phyloP scores from a whole-genome alignment of 1,139 yeast species.

The Spathaspora sp. region DNA sequence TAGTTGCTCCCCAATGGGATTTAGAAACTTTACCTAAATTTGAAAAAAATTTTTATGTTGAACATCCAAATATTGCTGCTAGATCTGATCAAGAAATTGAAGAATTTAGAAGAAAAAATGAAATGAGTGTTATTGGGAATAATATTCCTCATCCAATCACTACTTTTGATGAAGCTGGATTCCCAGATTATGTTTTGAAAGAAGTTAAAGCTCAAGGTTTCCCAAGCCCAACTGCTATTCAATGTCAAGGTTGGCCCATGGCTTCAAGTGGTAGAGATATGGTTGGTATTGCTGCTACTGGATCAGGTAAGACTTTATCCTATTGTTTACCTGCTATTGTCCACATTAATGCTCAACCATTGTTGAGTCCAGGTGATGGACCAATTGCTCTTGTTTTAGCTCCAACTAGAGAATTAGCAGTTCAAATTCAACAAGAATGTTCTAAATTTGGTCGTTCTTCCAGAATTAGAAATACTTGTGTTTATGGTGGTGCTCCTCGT shows the following conservation, averaged over 20 bases:
- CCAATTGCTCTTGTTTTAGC: slow-evolving; percentile 95
- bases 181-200: slow-evolving; percentile 87
- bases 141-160: slow-evolving; percentile 95
- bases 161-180: slow-evolving; percentile 91
- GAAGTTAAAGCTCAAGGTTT: slow-evolving; percentile 94
- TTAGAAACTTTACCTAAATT: slow-evolving; percentile 76
- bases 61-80: slow-evolving; percentile 72
- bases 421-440: slow-evolving; percentile 95
- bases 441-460: slow-evolving; percentile 90
- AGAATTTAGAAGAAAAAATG: slow-evolving; percentile 75
- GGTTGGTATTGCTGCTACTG: slow-evolving; percentile 98
- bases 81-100: slow-evolving; percentile 74
- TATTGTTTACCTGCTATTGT: slow-evolving; percentile 96
- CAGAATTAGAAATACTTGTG: slow-evolving; percentile 94
- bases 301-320: slow-evolving; percentile 97
- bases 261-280: slow-evolving; percentile 97
- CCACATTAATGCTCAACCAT: slow-evolving; percentile 97
- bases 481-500: slow-evolving; percentile 98
- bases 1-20: slow-evolving; percentile 79
- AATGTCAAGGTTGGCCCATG: slow-evolving; percentile 99
- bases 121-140: slow-evolving; percentile 81
- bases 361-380: slow-evolving; percentile 91
- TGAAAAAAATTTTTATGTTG: slow-evolving; percentile 92
- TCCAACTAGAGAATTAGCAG: slow-evolving; percentile 98
- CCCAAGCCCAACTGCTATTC: slow-evolving; percentile 92